Evolutionary conservation across 345 rosid genomes (phyloP).

Genomic region (Kernera saxatilis): DNA sequence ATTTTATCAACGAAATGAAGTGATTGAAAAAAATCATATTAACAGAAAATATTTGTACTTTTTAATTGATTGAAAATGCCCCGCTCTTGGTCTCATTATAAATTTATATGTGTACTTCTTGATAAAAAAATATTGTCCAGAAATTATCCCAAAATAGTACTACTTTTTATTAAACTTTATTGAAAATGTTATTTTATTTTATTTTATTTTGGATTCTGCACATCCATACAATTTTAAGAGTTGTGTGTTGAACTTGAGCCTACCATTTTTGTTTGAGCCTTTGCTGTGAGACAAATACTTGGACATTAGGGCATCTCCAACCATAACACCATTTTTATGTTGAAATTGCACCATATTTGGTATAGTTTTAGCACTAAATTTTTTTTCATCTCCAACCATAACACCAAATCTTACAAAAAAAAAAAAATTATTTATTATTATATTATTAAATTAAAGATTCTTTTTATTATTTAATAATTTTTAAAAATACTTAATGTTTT

Average conservation of each 20-base stretch:
- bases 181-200: neutral
- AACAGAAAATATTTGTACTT: neutral
- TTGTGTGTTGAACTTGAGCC: neutral
- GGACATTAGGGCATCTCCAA: no score
- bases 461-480: no score
- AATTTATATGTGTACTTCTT: neutral
- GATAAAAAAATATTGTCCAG: neutral
- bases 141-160: neutral
- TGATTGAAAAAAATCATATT: neutral
- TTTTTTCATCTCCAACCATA: no score
- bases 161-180: neutral
- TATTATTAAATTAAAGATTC: no score
- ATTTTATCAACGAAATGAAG: neutral
- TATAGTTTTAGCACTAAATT: no score
- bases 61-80: neutral
- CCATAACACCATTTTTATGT: no score
- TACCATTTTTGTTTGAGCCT: neutral
- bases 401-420: no score
- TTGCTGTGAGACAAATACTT: neutral
- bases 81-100: neutral
- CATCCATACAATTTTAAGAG: neutral
- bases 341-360: no score
- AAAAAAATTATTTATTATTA: no score
- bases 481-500: no score
- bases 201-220: neutral